Evolutionary conservation across 2,329 filamentous ascomycete species (phyloP), one percentile per base, ranked within the genome.

Genomic region (Chaetomium sp.): DNA sequence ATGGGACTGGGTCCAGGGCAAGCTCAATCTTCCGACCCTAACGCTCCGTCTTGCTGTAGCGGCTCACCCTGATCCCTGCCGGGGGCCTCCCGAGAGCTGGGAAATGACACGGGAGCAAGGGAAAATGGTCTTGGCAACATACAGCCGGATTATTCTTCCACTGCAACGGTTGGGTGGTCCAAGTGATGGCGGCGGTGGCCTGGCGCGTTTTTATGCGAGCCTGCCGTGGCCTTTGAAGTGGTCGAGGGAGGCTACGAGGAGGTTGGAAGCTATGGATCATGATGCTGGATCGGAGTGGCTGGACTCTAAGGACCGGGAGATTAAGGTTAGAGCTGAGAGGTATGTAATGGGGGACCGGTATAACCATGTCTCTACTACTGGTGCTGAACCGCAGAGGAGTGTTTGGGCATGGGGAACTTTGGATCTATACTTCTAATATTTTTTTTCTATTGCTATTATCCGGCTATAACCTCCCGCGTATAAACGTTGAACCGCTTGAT

Each of bases 1-100:
- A 7, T 6, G 52, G 4, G 34, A 44, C 2, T 54, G 52, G 48
- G 14, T 40, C 11, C 40, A 34, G n/a, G 43, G 42, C 12, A 37
- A 49, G 14, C 34, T 58, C 12, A 55, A 52, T 49, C 44, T 56
- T 5, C 49, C 34, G 4, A 45, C 5, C 27, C 32, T 56, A 32
- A 56, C 49, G 2, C 11, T 56, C 10, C 49, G 54, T 0, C 10
- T 56, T 19, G 10, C 41, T 9, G 11, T 56, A 44, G 49, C 32
- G 14, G 49, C 6, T 5, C 5, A 32, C 34, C 5, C 2, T 6
- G 27, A 46, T 7, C 6, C 4, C 8, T 9, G 40, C 2, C 40
- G 3, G 19, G n/a, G 12, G 27, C 44, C 37, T 8, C 5, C n/a
- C 2, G 32, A 4, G 2, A 4, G 33, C 11, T 19, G 11, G 5